Conservation (phyloP, 2,329 filamentous ascomycete genomes). For the Phialophora tarda region DNA sequence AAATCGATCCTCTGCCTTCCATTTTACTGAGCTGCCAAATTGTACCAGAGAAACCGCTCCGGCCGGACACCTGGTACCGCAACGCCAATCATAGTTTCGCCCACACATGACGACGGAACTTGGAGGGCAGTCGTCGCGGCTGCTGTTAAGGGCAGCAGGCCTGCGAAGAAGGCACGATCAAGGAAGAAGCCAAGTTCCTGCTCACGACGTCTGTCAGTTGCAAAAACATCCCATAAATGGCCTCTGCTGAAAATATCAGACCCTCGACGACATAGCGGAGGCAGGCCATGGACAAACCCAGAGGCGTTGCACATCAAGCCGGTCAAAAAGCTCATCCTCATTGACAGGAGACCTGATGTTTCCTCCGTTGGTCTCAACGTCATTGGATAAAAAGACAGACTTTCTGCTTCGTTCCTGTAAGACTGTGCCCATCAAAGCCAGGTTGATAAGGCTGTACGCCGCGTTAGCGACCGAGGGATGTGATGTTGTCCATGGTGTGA, state of each 20-base stretch:
- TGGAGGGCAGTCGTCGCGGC: neutral
- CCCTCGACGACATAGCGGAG: neutral
- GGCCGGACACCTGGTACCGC: neutral
- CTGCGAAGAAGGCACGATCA: too few species aligned
- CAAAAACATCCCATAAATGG: neutral
- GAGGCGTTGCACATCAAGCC: neutral
- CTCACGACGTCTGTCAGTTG: neutral
- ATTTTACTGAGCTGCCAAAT: neutral
- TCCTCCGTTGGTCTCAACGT: neutral
- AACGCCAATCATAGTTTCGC: neutral
- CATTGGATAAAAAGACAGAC: conserved; percentile 5
- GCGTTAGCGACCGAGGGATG: too few species aligned
- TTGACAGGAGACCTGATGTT: neutral
- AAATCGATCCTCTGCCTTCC: neutral
- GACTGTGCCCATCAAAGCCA: neutral
- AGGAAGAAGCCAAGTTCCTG: neutral
- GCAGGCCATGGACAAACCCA: neutral
- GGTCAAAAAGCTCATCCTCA: neutral
- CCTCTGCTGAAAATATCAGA: neutral
- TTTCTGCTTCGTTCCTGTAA: conserved; percentile 7
- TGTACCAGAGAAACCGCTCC: neutral
- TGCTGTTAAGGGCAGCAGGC: neutral
- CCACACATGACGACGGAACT: neutral
- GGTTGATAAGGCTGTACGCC: too few species aligned
- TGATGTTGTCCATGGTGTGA: too few species aligned